A percentile compares a stretch with the other conserved stretches of the same genome.
phyloP scores from a whole-genome alignment of 345 rosid genomes.

The Euphorbia peplus region DNA sequence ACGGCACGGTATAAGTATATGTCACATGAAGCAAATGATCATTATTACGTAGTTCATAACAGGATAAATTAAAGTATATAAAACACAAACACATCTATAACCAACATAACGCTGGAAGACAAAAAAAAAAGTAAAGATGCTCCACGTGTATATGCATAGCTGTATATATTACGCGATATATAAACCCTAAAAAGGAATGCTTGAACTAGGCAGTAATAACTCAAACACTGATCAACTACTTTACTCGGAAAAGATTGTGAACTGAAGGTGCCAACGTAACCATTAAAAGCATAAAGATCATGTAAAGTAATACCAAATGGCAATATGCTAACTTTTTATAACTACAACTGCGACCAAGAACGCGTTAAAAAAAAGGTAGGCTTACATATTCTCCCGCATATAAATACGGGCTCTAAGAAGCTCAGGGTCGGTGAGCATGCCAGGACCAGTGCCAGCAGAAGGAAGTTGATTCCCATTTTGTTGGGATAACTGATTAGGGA shows the following conservation, averaged over 20 bases:
- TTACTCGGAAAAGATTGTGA: not conserved
- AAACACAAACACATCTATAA: not conserved
- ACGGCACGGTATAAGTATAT: not conserved
- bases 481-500: constrained; percentile 58
- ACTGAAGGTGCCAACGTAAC: too few species aligned
- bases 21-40: not conserved
- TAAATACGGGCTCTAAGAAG: constrained; percentile 37
- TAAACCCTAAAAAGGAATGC: not conserved
- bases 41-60: not conserved
- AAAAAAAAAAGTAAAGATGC: not conserved
- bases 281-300: not conserved
- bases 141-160: not conserved
- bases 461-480: constrained; percentile 59
- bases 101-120: not conserved
- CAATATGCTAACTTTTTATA: not conserved
- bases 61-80: not conserved
- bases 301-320: not conserved
- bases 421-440: constrained; percentile 43
- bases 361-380: not conserved
- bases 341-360: not conserved
- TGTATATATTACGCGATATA: not conserved
- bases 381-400: constrained; percentile 64
- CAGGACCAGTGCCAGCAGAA: constrained; percentile 30
- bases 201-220: not conserved
- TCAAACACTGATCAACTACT: not conserved